A percentile compares a stretch with the other conserved stretches of the same genome.
phyloP scores from a whole-genome alignment of 2,329 filamentous ascomycete genomes.

The Colletotrichum sansevieriae region DNA sequence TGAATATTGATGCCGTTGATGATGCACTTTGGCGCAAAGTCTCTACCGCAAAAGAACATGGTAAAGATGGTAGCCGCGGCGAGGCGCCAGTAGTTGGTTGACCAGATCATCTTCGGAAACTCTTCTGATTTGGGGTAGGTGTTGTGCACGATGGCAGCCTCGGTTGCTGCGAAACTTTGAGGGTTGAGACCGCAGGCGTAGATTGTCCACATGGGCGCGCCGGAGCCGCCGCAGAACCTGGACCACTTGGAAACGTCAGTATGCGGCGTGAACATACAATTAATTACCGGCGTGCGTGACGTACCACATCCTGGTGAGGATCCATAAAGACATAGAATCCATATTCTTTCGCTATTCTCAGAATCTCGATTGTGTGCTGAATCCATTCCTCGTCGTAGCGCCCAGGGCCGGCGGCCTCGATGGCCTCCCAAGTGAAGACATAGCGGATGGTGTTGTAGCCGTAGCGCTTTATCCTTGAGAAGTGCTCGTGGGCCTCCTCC shows the following conservation, averaged over 20 bases:
- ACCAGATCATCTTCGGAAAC: slow-evolving; percentile 99
- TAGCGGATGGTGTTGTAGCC: slow-evolving; percentile 98
- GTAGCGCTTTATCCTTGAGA: slow-evolving; percentile 85
- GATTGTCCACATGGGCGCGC: slow-evolving; percentile 96
- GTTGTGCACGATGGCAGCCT: slow-evolving; percentile 95
- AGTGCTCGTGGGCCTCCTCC: slow-evolving; percentile 87
- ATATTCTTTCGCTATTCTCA: slow-evolving; percentile 88
- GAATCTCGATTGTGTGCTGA: slow-evolving; percentile 85
- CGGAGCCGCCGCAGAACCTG: slow-evolving; percentile 91
- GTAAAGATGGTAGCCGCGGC: slow-evolving; percentile 94
- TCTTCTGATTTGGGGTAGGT: slow-evolving; percentile 86
- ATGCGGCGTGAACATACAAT: slow-evolving; percentile 8
- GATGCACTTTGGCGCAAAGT: slow-evolving; percentile 96
- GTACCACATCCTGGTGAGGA: slow-evolving; percentile 94
- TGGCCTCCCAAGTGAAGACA: slow-evolving; percentile 98
- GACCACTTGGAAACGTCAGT: slow-evolving; percentile 77
- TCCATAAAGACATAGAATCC: slow-evolving; percentile 99
- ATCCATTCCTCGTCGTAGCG: slow-evolving; percentile 96
- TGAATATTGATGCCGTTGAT: slow-evolving; percentile 97
- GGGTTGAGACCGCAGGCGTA: slow-evolving; percentile 95
- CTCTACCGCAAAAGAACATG: slow-evolving; percentile 89
- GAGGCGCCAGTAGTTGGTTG: slow-evolving; percentile 93
- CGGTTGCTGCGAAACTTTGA: slow-evolving; percentile 83
- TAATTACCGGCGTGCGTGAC: slow-evolving; percentile 50
- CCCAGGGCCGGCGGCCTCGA: slow-evolving; percentile 91